Percentiles rank a stretch among this genome's conserved stretches.
Conservation (phyloP, 805 yeast species). For the Clavispora vitiphila region DNA sequence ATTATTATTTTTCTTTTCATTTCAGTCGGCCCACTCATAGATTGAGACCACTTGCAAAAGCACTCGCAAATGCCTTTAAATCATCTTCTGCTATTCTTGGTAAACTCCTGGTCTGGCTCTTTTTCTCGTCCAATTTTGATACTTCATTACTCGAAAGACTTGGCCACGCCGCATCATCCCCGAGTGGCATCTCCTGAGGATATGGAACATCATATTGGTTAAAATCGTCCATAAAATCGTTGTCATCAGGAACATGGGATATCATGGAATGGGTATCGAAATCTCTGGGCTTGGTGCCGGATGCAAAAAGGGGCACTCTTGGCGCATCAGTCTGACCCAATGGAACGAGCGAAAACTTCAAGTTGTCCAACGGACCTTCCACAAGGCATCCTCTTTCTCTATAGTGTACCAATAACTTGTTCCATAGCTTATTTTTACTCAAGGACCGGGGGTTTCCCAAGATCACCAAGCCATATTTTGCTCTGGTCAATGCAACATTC, state of each 20-base stretch:
- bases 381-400: constrained; percentile 84
- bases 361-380: constrained; percentile 79
- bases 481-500: constrained; percentile 42
- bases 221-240: not conserved
- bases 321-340: constrained; percentile 11
- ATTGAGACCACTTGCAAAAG: constrained; percentile 15
- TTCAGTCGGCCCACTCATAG: no score
- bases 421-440: constrained; percentile 71
- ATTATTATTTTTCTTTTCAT: no score
- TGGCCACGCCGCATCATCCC: constrained; percentile 14
- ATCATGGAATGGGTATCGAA: constrained; percentile 25
- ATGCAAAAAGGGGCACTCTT: not conserved
- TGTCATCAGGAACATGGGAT: constrained; percentile 16
- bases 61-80: constrained; percentile 9
- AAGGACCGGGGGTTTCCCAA: constrained; percentile 82
- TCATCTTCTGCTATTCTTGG: not conserved
- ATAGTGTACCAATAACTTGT: constrained; percentile 67
- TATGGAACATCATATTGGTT: not conserved
- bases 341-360: constrained; percentile 67
- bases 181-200: not conserved
- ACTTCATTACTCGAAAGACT: constrained; percentile 8
- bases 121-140: constrained; percentile 7
- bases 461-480: constrained; percentile 41
- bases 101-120: not conserved
- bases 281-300: constrained; percentile 8